Base-by-base conservation (phyloP, 2,329 filamentous ascomycete species). In the Sporothrix phasma region DNA sequence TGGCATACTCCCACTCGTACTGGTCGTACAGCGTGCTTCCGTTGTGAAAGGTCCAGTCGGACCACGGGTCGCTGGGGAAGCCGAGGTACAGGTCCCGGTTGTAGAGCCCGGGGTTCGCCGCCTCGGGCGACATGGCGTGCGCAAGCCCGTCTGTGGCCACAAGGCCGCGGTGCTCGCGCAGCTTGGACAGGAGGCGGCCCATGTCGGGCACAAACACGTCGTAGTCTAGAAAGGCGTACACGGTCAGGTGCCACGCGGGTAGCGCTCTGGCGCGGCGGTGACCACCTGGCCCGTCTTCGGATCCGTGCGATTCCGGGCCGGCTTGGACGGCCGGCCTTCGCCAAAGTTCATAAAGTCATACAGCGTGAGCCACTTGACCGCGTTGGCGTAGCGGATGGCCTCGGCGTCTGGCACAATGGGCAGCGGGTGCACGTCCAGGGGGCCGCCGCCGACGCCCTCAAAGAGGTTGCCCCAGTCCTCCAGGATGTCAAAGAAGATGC, bases 161-260 rank as follows among this genome's bases (percentile, higher is more conserved):
- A 2, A 64, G 15, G 17, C 53, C 43, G 24, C 58, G 19, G 26
- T 66, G 62, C 7, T 43, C 29, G 43, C 43, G 41, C 2, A 81
- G 73, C 5, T 72, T 73, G 29, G 73, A 68, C 3, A 78, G 69
- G 8, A 81, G 74, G 47, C 73, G 71, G 0, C 71, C 69, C 37
- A 80, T 68, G 43, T 75, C 76, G 0, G 79, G 78, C 54, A 81
- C 74, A 68, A 81, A 81, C 58, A 79, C 71, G 62, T 77, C 74
- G 66, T 80, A 78, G 37, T 81, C 79, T 1, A 81, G 67, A 1
- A 81, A 70, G 1, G 74, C 78, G 43, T 76, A 75, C 72, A 76
- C 80, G 19, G 43, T 59, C 22, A 46, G 43, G 26, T 29, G 47
- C n/a, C 51, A 45, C 56, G 58, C n/a, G 17, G 19, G 49, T 63